Conservation (phyloP, 768 basidiomycete genomes). For the Podaxis carcinomalis region DNA sequence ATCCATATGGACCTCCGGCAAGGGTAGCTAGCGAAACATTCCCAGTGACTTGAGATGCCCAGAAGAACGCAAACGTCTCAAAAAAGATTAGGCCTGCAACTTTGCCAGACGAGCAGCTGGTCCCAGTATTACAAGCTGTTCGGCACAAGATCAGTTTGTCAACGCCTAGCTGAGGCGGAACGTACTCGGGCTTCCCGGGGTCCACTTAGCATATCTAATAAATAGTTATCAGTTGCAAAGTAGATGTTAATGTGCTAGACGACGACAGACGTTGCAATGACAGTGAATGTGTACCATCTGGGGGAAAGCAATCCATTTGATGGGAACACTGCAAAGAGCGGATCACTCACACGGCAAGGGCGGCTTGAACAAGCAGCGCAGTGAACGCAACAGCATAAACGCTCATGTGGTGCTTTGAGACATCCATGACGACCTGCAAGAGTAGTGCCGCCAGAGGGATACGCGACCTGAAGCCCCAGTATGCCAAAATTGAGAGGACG, state of each 20-base stretch:
- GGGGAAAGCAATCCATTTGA: background rate
- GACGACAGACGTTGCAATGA: slow-evolving; percentile 58
- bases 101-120: slow-evolving; percentile 62
- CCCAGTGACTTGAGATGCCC: slow-evolving; percentile 79
- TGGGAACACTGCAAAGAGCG: background rate
- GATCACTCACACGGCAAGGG: slow-evolving; percentile 55
- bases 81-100: slow-evolving; percentile 79
- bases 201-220: slow-evolving; percentile 59
- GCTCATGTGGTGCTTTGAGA: slow-evolving; percentile 76
- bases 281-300: slow-evolving; percentile 77
- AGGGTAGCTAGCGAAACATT: slow-evolving; percentile 78
- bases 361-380: slow-evolving; percentile 69
- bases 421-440: slow-evolving; percentile 80
- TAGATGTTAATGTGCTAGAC: background rate
- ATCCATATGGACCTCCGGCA: slow-evolving; percentile 73
- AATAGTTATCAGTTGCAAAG: background rate
- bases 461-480: slow-evolving; percentile 66
- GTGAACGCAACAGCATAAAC: slow-evolving; percentile 76
- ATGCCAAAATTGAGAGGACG: slow-evolving; percentile 66
- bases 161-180: slow-evolving; percentile 5
- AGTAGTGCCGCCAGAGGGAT: slow-evolving; percentile 78
- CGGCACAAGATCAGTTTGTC: slow-evolving; percentile 1
- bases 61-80: slow-evolving; percentile 78
- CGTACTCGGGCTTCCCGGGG: slow-evolving; percentile 70
- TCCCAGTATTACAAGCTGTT: slow-evolving; percentile 39